Evolutionary conservation across 257 asterid genomes (phyloP), one percentile per base, ranked within the genome.

Genomic region (Plantago ovata): DNA sequence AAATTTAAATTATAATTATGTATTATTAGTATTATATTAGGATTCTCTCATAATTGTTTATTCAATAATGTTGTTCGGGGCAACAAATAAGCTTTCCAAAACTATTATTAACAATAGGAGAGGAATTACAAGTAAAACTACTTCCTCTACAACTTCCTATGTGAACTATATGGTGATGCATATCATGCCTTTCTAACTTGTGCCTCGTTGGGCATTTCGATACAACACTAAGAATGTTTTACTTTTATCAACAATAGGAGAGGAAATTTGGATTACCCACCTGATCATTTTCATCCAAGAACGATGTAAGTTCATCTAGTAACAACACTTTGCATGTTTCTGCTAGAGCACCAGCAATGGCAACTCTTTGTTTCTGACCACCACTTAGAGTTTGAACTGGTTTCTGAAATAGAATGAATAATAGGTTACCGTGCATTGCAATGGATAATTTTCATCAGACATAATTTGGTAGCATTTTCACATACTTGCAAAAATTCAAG

Each of bases 311-410:
- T 75, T 92, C 98, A 69, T 92, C 98, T 13, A 92, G 88, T 81
- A 92, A 76, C 81, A 92, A 69, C 21, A 88, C 89, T 75, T 83
- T 67, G 78, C 98, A 88, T 33, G 95, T 84, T 77, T 92, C 98
- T 2, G 98, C 95, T 64, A 92, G 77, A 58, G 98, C 98, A 56
- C 98, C 98, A 49, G 98, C 98, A 39, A 89, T 80, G 36, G 98
- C 96, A 52, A 92, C 98, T 75, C 98, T 82, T 77, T 92, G 98
- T 68, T 92, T 92, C 79, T 92, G 98, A 72, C 98, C 98, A 48
- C 98, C 98, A 45, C 98, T 92, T 39, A 92, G 96, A 65, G 95
- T 88, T 75, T 92, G 98, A 70, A 92, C 86, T 2, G 95, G 96
- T 75, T 93, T 82, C 98, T 92, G 67, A 62, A 62, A 22, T 32